Base-by-base conservation (phyloP, 2,329 filamentous ascomycete species). In the Aspergillus tamarii region DNA sequence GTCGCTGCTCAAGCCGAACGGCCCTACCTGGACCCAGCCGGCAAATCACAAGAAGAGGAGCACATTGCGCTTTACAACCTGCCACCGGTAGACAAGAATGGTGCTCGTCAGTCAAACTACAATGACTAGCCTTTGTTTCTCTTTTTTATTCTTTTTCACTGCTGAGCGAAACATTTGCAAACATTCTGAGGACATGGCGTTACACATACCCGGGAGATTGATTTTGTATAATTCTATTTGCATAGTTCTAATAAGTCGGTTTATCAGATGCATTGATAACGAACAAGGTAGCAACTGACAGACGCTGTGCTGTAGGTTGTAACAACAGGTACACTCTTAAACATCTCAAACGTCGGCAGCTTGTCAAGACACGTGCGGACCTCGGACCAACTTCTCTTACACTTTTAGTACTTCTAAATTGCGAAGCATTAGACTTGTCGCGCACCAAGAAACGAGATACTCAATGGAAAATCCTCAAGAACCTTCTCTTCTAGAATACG, bases 31-130 rank as follows among this genome's bases (percentile, higher is more conserved):
- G 78, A 82, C 30, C 73, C 75, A 1, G 66, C 65, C 8, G 82
- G 84, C 9, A 83, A 73, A 70, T 84, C 82, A 1, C 85, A 87
- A 68, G 85, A 87, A 67, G 84, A 87, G 54, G 84, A 87, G 53
- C 64, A 84, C 14, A 79, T 78, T 60, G 78, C 75, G 46, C 76
- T 75, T 62, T 83, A 83, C 72, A 82, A 82, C 1, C 70, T 87
- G 28, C 82, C 82, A 3, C 77, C 76, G 66, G 82, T 84, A 9
- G 84, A 85, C 68, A 87, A 87, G 74, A 83, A 87, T 67, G 85
- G 85, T 0, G 80, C 84, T 23, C 81, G 83, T 3, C 77, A 83
- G 66, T 83, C 83, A 8, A 87, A 87, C 69, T 87, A 87, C 67
- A 88, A 88, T 64, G 85, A 88, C 66, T 66, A n/a, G 21, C 19